A percentile compares a stretch with the other conserved stretches of the same genome.
These are phyloP conservation scores for Starmerella powellii DNA, from an alignment of 805 yeast species.

Conservation along the genomic window DNA sequence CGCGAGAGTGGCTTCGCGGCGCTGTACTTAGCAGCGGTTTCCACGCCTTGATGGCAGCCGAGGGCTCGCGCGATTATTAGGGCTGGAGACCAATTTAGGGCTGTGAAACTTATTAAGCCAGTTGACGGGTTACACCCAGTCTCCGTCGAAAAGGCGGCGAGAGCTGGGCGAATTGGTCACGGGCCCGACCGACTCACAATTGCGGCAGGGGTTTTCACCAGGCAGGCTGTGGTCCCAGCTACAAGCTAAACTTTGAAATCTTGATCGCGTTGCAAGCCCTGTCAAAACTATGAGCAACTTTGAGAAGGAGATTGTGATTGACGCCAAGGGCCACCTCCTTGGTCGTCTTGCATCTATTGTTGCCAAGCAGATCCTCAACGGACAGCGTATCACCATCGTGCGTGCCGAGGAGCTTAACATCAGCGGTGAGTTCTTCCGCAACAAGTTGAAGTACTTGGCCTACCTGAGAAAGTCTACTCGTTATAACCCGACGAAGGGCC, in stretches of 20 bases:
- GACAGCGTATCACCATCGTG: slow-evolving; percentile 95
- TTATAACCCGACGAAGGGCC: slow-evolving; percentile 98
- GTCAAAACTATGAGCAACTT: slow-evolving; percentile 52
- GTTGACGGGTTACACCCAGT: too few species aligned
- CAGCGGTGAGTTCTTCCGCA: slow-evolving; percentile 99
- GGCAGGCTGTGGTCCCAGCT: background rate
- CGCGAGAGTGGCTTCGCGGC: too few species aligned
- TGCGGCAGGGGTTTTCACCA: slow-evolving; percentile 5
- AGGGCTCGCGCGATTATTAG: too few species aligned
- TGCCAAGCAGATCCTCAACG: slow-evolving; percentile 96
- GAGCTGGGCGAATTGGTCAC: too few species aligned
- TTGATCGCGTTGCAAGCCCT: slow-evolving; percentile 7
- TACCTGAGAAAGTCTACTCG: slow-evolving; percentile 99
- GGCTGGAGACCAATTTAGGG: too few species aligned
- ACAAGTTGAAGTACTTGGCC: slow-evolving; percentile 99
- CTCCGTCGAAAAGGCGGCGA: too few species aligned
- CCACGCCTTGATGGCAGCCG: too few species aligned
- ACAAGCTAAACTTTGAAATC: slow-evolving; percentile 5
- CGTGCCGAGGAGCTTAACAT: slow-evolving; percentile 96
- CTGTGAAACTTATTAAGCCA: too few species aligned
- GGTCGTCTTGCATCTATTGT: slow-evolving; percentile 99
- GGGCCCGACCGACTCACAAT: slow-evolving; percentile 2
- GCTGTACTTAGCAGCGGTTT: too few species aligned
- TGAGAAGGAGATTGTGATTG: slow-evolving; percentile 71
- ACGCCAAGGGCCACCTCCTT: slow-evolving; percentile 98